Evolutionary conservation across 2,329 filamentous ascomycete species (phyloP), one percentile per base, ranked within the genome.

Genomic region (Rhexocercosporidium sp.): DNA sequence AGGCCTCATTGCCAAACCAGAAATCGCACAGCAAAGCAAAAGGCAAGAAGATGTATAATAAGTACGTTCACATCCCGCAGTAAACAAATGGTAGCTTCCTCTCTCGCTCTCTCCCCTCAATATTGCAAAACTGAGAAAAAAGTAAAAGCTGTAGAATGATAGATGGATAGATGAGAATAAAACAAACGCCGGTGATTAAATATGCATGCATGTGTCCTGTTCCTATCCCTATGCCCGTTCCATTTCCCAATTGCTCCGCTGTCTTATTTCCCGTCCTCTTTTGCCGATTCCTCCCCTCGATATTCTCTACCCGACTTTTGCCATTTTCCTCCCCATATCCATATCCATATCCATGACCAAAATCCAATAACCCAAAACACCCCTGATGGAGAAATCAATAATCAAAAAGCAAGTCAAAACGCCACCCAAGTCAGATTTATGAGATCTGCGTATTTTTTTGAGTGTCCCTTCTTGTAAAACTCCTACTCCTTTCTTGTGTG

Each of bases 151-250:
- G n/a, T n/a, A n/a, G n/a, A 22, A 47, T 20, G 8, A 37, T n/a
- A n/a, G 20, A 22, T 47, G 12, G 44, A 8, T 37, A 37, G 34
- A 37, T 37, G 8, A 37, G 3, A 37, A 37, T 6, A 6, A 2
- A 37, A 37, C 12, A 37, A 53, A 53, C 49, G 49, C 49, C 49
- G 14, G 12, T 37, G 31, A 31, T 53, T n/a, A 31, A 53, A 31
- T 53, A 53, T 53, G 49, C 49, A 53, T 53, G 37, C 16, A 60
- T 44, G 37, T 39, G 37, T 29, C 41, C n/a, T n/a, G n/a, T n/a
- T n/a, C n/a, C n/a, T n/a, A n/a, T n/a, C n/a, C n/a, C n/a, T n/a
- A n/a, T n/a, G n/a, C n/a, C n/a, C n/a, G n/a, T n/a, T n/a, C 25
- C 39, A 18, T 46, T 27, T 27, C 22, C 39, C 39, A 29, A 31